A percentile compares a stretch with the other conserved stretches of the same genome.
Evolutionary conservation across 176 grass and related monocot species (phyloP).

Genomic region (Bonia amplexicaulis): DNA sequence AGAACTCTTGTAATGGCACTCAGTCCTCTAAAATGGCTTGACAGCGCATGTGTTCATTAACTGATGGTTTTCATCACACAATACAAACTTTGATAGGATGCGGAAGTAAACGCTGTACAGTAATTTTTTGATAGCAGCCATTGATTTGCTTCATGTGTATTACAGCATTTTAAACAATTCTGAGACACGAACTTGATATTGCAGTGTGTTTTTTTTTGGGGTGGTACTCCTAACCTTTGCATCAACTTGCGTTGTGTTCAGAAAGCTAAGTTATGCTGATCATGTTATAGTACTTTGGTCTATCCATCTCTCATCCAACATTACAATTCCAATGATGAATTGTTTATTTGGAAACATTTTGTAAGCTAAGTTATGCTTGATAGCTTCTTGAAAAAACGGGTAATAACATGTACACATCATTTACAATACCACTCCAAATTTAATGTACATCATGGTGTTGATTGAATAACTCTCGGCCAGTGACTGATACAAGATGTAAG

Average conservation of each 20-base stretch:
- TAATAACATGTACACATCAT: neutral
- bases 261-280: neutral
- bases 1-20: constrained; percentile 31
- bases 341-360: neutral
- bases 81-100: neutral
- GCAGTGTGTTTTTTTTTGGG: neutral
- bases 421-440: neutral
- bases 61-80: neutral
- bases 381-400: neutral
- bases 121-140: neutral
- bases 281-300: neutral
- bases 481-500: neutral
- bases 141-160: constrained; percentile 11
- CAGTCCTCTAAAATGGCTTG: constrained; percentile 64
- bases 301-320: neutral
- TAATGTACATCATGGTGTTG: neutral
- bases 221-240: neutral
- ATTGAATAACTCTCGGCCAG: neutral
- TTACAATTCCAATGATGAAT: too few relatives aligned
- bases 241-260: neutral
- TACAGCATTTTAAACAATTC: neutral
- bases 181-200: neutral
- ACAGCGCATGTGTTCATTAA: constrained; percentile 29
- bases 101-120: neutral
- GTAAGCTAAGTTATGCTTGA: too few relatives aligned